These are phyloP conservation scores for Xylaria sp. DNA, from an alignment of 2,329 filamentous ascomycete genomes.

Conservation along the genomic window DNA sequence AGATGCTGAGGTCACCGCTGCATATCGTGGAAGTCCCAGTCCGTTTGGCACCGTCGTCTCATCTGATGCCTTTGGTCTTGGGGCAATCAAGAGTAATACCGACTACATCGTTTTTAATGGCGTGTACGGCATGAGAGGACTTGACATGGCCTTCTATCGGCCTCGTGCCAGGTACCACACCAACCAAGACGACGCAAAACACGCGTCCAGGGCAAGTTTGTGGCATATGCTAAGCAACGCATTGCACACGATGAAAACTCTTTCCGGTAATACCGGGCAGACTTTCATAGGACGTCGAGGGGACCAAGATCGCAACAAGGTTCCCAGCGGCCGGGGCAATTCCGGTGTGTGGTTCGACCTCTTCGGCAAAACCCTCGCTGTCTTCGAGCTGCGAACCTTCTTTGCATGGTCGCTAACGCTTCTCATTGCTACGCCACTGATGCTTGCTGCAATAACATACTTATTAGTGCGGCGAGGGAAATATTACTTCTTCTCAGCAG, in stretches of 20 bases:
- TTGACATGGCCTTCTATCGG: constrained; percentile 92
- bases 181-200: constrained; percentile 83
- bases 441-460: constrained; percentile 75
- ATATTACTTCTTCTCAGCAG: constrained; percentile 85
- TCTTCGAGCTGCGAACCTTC: constrained; percentile 82
- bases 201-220: constrained; percentile 76
- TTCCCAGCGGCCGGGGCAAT: constrained; percentile 73
- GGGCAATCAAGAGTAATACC: constrained; percentile 84
- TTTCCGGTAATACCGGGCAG: constrained; percentile 75
- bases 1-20: constrained; percentile 84
- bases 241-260: constrained; percentile 75
- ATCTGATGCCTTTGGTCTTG: constrained; percentile 83
- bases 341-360: constrained; percentile 94
- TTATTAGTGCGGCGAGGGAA: constrained; percentile 78
- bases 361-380: constrained; percentile 81
- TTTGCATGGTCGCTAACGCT: constrained; percentile 90
- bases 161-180: constrained; percentile 92
- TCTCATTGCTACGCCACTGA: constrained; percentile 80
- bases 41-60: constrained; percentile 88
- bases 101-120: constrained; percentile 88
- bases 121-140: constrained; percentile 81
- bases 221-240: constrained; percentile 97
- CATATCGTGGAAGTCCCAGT: constrained; percentile 76
- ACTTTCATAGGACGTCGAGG: constrained; percentile 67
- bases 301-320: constrained; percentile 67